Conservation (phyloP, 2,329 filamentous ascomycete species). For the Sphaerulina musiva region DNA sequence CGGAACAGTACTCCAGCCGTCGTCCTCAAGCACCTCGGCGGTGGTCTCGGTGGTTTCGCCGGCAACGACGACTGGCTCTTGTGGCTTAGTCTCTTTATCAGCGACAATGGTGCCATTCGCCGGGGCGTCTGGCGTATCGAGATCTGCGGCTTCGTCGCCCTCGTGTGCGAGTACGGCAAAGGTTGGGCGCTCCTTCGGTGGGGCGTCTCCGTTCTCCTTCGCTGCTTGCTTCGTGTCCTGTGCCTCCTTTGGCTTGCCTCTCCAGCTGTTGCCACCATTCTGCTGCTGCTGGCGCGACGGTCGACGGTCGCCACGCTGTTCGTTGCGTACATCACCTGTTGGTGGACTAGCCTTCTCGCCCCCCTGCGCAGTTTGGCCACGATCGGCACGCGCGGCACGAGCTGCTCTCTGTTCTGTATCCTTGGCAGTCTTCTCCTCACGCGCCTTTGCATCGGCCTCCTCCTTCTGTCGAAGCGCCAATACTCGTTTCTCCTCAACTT, state of each 20-base stretch:
- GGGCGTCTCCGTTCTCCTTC: slow-evolving; percentile 35
- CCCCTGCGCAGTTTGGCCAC: slow-evolving; percentile 24
- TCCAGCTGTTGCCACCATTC: slow-evolving; percentile 18
- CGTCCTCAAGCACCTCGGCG: slow-evolving; percentile 45
- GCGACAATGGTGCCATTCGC: slow-evolving; percentile 47
- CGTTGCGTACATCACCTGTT: slow-evolving; percentile 37
- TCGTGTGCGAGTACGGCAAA: slow-evolving; percentile 46
- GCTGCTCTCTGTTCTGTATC: slow-evolving; percentile 57
- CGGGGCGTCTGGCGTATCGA: slow-evolving; percentile 40
- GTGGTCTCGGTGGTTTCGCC: slow-evolving; percentile 36
- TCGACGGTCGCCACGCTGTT: slow-evolving; percentile 21
- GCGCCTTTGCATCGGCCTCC: slow-evolving; percentile 78
- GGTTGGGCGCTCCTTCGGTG: slow-evolving; percentile 25
- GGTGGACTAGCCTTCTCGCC: slow-evolving; percentile 35
- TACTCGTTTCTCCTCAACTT: slow-evolving; percentile 82
- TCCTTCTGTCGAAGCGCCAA: slow-evolving; percentile 71
- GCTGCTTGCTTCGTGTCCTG: slow-evolving; percentile 27
- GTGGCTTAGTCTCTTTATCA: slow-evolving; percentile 51
- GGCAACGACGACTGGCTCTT: slow-evolving; percentile 44
- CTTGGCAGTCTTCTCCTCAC: slow-evolving; percentile 56
- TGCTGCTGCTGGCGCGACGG: slow-evolving; percentile 25
- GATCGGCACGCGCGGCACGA: slow-evolving; percentile 29
- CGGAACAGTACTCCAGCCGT: slow-evolving; percentile 50
- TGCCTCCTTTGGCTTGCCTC: slow-evolving; percentile 26
- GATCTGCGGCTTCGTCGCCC: slow-evolving; percentile 33